Base-by-base conservation (phyloP, 495 filamentous ascomycete genomes). In the Penicillium angulare region DNA sequence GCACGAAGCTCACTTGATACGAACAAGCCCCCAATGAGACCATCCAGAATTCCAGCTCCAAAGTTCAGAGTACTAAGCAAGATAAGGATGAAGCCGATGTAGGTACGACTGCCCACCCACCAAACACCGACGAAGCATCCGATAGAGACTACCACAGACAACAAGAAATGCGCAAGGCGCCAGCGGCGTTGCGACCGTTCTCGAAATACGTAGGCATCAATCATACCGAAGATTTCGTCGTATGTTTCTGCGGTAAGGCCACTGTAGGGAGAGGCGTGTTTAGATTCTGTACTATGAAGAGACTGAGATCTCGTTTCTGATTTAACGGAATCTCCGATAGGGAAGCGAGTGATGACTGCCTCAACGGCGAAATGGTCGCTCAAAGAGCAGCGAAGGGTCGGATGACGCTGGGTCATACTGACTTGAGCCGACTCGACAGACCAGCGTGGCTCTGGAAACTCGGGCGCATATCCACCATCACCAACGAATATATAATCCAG, bases 401-500 rank as follows among this genome's bases (percentile, higher is more conserved):
- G 90, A 73, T 97, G 93, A 3, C 88, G 76, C 57, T 85, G 77
- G 44, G 83, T 88, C 88, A 97, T 95, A 40, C 86, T 83, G 0
- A 98, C 85, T 13, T 77, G 76, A 8, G 79, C 83, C 7, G 76
- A 69, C 47, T 84, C 76, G 49, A 97, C 84, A 3, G 73, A 69
- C 86, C 90, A 97, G 24, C 65, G 65, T 1, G 65, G 45, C 3
- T 62, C 41, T 12, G 66, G 65, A 43, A 70, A 72, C 2, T 48
- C 47, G 7, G 64, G 64, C 7, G 63, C 41, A 49, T 66, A 67
- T 22, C 65, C 63, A 13, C 71, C 71, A 24, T 73, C 78, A 8
- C 80, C 75, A 33, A 86, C 74, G 63, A 98, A 98, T 54, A 97
- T 88, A 70, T 97, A 98, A 69, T 98, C 95, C n/a, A 97, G 77